A percentile compares a stretch with the other conserved stretches of the same genome.
These are phyloP conservation scores for Tolypocladium paradoxum DNA, from an alignment of 2,329 filamentous ascomycete species.

Conservation along the genomic window DNA sequence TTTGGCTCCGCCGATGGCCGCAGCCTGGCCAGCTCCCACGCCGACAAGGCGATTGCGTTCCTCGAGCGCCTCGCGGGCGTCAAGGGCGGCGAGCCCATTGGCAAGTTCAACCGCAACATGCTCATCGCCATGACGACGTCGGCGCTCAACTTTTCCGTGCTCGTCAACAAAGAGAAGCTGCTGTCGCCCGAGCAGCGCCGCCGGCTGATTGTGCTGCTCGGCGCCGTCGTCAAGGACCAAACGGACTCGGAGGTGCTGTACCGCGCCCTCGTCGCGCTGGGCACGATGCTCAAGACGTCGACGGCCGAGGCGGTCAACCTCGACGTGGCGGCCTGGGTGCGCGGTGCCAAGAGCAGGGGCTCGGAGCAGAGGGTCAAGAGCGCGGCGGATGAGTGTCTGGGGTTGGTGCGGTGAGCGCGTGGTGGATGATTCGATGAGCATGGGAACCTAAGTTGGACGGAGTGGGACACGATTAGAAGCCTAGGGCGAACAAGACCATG, in stretches of 20 bases:
- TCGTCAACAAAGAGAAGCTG: constrained; percentile 41
- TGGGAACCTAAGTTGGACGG: background rate
- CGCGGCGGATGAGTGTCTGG: constrained; percentile 35
- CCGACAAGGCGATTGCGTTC: constrained; percentile 48
- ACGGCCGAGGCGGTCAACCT: constrained; percentile 31
- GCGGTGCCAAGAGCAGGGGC: constrained; percentile 30
- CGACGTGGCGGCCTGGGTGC: constrained; percentile 29
- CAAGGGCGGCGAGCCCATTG: constrained; percentile 35
- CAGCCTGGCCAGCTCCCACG: constrained; percentile 46
- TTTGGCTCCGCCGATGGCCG: constrained; percentile 68
- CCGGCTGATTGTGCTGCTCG: constrained; percentile 48
- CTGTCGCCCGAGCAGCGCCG: constrained; percentile 21
- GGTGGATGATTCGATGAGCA: background rate
- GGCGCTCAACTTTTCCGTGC: constrained; percentile 75
- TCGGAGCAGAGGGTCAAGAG: constrained; percentile 36
- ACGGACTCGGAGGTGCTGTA: constrained; percentile 77
- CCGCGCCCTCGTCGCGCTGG: constrained; percentile 69
- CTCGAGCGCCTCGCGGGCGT: constrained; percentile 52
- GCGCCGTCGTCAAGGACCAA: constrained; percentile 51
- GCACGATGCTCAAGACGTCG: constrained; percentile 56
- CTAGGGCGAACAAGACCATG: background rate
- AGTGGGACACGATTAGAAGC: background rate
- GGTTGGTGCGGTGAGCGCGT: constrained; percentile 11
- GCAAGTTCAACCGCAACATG: constrained; percentile 61
- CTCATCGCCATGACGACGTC: constrained; percentile 73